These are phyloP conservation scores for Luvunga scandens DNA, from an alignment of 345 rosid species.

Conservation along the genomic window DNA sequence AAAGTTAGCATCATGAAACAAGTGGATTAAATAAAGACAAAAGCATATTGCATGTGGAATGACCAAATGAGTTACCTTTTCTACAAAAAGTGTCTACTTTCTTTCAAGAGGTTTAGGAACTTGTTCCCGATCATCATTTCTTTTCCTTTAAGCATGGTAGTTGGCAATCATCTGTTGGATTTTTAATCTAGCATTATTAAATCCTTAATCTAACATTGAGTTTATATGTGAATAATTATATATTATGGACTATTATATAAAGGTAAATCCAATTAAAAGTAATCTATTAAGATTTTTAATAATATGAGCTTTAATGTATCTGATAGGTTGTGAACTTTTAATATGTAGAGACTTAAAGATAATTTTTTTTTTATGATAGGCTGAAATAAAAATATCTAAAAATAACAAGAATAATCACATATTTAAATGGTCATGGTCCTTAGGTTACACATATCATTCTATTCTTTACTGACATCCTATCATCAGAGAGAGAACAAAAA, in stretches of 20 bases:
- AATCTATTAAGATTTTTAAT: no score
- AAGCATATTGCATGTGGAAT: not conserved
- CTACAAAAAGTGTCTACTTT: slow-evolving; percentile 90
- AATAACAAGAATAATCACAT: fast-evolving
- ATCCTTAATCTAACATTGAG: fast-evolving
- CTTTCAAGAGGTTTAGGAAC: slow-evolving; percentile 93
- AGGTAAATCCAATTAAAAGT: no score
- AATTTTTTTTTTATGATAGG: no score
- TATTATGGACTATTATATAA: no score
- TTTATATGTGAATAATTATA: no score
- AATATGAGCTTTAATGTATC: no score
- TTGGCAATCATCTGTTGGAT: slow-evolving; percentile 60
- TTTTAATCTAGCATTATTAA: no score
- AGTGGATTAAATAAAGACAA: not conserved
- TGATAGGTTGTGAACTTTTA: fast-evolving
- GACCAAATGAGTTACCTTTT: slow-evolving; percentile 42
- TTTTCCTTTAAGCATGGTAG: slow-evolving; percentile 51
- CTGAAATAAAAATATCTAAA: no score
- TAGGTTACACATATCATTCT: fast-evolving
- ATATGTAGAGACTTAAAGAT: no score
- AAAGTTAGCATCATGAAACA: slow-evolving; percentile 10
- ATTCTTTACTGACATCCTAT: no score
- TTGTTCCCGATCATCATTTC: slow-evolving; percentile 76
- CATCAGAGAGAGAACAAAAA: no score
- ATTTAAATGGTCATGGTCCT: no score